Evolutionary conservation across 2,329 filamentous ascomycete genomes (phyloP), one percentile per base, ranked within the genome.

Genomic region (Annulohypoxylon truncatum): DNA sequence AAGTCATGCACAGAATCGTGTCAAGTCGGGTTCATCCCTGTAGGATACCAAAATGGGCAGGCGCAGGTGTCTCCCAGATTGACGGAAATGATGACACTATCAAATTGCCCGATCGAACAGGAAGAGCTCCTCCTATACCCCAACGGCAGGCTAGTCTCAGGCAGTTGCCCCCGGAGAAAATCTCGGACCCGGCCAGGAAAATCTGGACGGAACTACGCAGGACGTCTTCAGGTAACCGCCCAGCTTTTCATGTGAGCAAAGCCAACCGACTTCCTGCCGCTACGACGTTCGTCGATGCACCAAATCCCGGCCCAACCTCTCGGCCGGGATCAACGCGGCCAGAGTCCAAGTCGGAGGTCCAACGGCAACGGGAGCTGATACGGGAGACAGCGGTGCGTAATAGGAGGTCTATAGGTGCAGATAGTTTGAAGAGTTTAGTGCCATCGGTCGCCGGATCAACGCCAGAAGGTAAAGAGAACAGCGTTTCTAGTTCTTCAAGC

Each of bases 1-100:
- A 82, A 42, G 78, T 81, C 59, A 80, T 84, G 70, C 75, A 77
- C 40, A 77, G 71, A 44, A 76, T 79, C n/a, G 57, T 71, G 10
- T 51, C 59, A 29, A 55, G 57, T 28, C 66, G 63, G 20, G 52
- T 54, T 9, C 66, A 51, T 9, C 64, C 66, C 29, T 57, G 20
- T 22, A 22, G 44, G 44, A 24, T 38, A 47, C 38, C 20, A 47
- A 48, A 59, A n/a, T 47, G 40, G 40, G 38, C 56, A 33, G 33
- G 26, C 5, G 33, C 48, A 46, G 28, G 38, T 13, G 28, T 28
- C 5, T 7, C 22, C 24, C 28, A 46, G 9, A 15, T n/a, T 2
- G 18, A 40, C 12, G 38, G 28, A 20, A 46, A 2, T 10, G 52
- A 59, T 31, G 38, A 69, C 24, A 40, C 12, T 12, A 15, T 54